Conservation (phyloP, 2,329 filamentous ascomycete genomes). For the Claviceps pazoutovae region DNA sequence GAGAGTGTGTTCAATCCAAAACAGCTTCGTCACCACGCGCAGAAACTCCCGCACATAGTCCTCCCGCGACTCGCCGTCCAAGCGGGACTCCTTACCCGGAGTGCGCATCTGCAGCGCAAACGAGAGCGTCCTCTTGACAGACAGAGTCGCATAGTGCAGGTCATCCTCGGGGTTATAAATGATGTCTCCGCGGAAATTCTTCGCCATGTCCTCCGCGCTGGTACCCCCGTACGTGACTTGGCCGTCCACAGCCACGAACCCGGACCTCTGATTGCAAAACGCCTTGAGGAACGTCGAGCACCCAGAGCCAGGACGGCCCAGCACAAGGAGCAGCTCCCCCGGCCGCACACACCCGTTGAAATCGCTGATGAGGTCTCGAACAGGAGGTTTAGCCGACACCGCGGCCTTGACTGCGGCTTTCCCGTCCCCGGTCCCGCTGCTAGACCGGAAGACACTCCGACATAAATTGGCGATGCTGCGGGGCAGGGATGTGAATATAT, state of each 20-base stretch:
- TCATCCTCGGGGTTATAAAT: slow-evolving; percentile 58
- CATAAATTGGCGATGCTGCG: slow-evolving; percentile 32
- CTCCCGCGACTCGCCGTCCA: slow-evolving; percentile 44
- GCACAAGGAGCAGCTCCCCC: slow-evolving; percentile 54
- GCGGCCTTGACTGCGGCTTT: slow-evolving; percentile 31
- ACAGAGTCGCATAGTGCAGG: slow-evolving; percentile 55
- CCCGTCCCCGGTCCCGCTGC: too few relatives aligned
- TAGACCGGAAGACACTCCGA: slow-evolving; percentile 17
- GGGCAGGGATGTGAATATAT: slow-evolving; percentile 44
- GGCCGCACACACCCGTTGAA: slow-evolving; percentile 56
- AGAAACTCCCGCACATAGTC: slow-evolving; percentile 40
- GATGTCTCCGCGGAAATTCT: slow-evolving; percentile 45
- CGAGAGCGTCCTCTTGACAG: slow-evolving; percentile 49
- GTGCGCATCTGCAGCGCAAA: slow-evolving; percentile 55
- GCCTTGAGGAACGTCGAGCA: slow-evolving; percentile 60
- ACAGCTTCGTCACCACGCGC: slow-evolving; percentile 52
- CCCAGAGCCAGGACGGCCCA: slow-evolving; percentile 53
- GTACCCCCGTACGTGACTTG: slow-evolving; percentile 48
- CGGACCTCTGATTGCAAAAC: slow-evolving; percentile 54
- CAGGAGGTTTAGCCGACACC: slow-evolving; percentile 35
- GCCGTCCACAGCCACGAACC: slow-evolving; percentile 50
- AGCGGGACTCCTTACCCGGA: slow-evolving; percentile 32
- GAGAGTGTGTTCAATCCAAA: slow-evolving; percentile 57
- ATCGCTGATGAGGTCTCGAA: slow-evolving; percentile 50
- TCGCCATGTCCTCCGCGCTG: slow-evolving; percentile 30